Evolutionary conservation across 2,329 filamentous ascomycete species (phyloP).

Genomic region (Fusarium sp.): DNA sequence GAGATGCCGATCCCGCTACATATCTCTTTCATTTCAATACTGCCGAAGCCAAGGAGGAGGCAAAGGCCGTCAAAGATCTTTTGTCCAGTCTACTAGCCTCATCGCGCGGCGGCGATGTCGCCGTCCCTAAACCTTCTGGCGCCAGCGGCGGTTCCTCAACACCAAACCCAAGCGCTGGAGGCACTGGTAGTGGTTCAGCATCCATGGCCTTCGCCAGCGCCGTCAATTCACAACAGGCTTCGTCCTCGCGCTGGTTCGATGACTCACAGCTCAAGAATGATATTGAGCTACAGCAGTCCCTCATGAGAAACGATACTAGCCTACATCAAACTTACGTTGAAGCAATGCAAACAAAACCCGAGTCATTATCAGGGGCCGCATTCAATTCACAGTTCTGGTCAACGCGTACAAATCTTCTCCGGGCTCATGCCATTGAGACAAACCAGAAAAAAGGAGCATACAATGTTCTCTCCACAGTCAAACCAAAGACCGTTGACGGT

Average conservation of each 20-base stretch:
- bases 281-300: conserved; percentile 84
- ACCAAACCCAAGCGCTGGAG: conserved; percentile 44
- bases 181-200: conserved; percentile 64
- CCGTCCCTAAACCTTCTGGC: conserved; percentile 60
- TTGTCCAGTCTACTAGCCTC: conserved; percentile 82
- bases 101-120: conserved; percentile 67
- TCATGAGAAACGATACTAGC: conserved; percentile 82
- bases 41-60: conserved; percentile 80
- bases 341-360: conserved; percentile 83
- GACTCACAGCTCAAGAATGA: conserved; percentile 82
- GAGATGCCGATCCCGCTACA: conserved; percentile 69
- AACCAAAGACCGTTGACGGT: conserved; percentile 65
- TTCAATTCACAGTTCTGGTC: conserved; percentile 97
- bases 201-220: conserved; percentile 84
- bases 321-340: conserved; percentile 90
- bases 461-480: conserved; percentile 92
- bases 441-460: conserved; percentile 89
- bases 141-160: conserved; percentile 48
- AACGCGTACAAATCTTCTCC: conserved; percentile 83
- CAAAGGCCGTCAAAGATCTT: conserved; percentile 84
- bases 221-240: conserved; percentile 62
- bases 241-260: conserved; percentile 78
- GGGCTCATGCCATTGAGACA: conserved; percentile 89
- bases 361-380: conserved; percentile 80
- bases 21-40: conserved; percentile 94